Percentiles rank a stretch among this genome's conserved stretches.
Conservation (phyloP, 192 early-diverging fungal genomes). For the Dimargaris xerosporica region DNA sequence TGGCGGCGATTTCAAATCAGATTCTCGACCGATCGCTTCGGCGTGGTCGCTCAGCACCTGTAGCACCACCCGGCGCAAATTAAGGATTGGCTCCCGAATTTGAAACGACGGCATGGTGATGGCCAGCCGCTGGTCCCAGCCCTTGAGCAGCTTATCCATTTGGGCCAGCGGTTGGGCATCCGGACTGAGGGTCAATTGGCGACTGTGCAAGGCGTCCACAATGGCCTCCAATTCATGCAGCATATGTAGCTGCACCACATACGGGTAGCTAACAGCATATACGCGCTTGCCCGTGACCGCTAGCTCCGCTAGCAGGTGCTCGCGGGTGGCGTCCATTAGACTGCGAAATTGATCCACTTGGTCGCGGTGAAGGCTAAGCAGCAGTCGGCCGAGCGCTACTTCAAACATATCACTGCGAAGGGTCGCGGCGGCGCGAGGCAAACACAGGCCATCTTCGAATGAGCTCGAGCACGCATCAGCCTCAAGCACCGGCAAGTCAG, state of each 20-base stretch:
- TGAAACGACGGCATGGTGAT: slow-evolving; percentile 35
- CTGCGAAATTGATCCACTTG: slow-evolving; percentile 16
- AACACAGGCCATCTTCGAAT: background rate
- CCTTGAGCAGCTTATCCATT: slow-evolving; percentile 15
- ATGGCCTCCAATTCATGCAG: slow-evolving; percentile 44
- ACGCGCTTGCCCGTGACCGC: slow-evolving; percentile 47
- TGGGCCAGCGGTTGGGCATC: background rate
- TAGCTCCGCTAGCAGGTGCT: slow-evolving; percentile 30
- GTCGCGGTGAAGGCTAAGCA: slow-evolving; percentile 29
- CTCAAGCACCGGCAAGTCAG: slow-evolving; percentile 20
- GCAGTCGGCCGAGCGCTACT: slow-evolving; percentile 31
- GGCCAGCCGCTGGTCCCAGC: slow-evolving; percentile 31
- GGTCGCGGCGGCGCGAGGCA: too few relatives aligned
- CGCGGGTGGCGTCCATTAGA: slow-evolving; percentile 26
- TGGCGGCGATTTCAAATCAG: too few relatives aligned
- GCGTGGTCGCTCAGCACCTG: slow-evolving; percentile 14
- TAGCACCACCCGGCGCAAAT: slow-evolving; percentile 35
- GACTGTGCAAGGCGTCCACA: slow-evolving; percentile 5
- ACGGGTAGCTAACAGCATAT: slow-evolving; percentile 42
- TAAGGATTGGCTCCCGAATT: slow-evolving; percentile 42
- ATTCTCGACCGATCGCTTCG: too few relatives aligned
- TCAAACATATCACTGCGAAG: slow-evolving; percentile 27
- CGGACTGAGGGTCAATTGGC: background rate
- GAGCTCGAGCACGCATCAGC: background rate
- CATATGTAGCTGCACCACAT: slow-evolving; percentile 44